Evolutionary conservation across 2,329 filamentous ascomycete genomes (phyloP).

Genomic region (Stenocarpella maydis): DNA sequence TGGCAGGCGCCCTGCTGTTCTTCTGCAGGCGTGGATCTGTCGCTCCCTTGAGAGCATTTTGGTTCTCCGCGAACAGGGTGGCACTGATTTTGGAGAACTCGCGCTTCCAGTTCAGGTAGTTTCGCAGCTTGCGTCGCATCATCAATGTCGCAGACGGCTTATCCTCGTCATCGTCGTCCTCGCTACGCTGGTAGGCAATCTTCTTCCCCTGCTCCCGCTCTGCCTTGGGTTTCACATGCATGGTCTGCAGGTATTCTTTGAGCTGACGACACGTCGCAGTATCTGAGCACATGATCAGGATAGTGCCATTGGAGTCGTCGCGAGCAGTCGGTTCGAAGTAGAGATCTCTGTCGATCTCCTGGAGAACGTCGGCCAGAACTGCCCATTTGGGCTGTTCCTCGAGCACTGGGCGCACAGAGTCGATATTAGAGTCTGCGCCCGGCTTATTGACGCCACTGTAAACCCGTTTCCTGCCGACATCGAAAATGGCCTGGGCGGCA

Average conservation of each 20-base stretch:
- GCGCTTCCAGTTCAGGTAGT: constrained; percentile 89
- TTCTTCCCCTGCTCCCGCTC: constrained; percentile 51
- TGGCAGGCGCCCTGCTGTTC: constrained; percentile 74
- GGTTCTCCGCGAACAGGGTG: constrained; percentile 79
- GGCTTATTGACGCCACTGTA: constrained; percentile 75
- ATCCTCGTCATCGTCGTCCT: constrained; percentile 60
- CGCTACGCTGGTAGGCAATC: constrained; percentile 47
- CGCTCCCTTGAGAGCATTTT: constrained; percentile 75
- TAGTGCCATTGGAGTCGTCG: constrained; percentile 89
- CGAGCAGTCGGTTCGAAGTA: constrained; percentile 81
- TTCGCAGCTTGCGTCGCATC: constrained; percentile 87
- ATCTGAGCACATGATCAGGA: constrained; percentile 95
- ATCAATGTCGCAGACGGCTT: constrained; percentile 82
- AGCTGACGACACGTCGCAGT: constrained; percentile 86
- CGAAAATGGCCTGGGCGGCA: constrained; percentile 92
- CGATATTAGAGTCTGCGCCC: constrained; percentile 55
- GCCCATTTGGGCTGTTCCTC: constrained; percentile 95
- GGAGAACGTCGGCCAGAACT: constrained; percentile 85
- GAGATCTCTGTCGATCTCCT: constrained; percentile 90
- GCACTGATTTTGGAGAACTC: constrained; percentile 88
- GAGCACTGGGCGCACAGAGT: constrained; percentile 79
- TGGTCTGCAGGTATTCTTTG: constrained; percentile 88
- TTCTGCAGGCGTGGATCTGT: constrained; percentile 63
- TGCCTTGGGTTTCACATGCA: constrained; percentile 74
- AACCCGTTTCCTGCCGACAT: constrained; percentile 85